A percentile compares a stretch with the other conserved stretches of the same genome.
Conservation (phyloP, 495 filamentous ascomycete species). For the Pyrenopolyporus hunteri region DNA sequence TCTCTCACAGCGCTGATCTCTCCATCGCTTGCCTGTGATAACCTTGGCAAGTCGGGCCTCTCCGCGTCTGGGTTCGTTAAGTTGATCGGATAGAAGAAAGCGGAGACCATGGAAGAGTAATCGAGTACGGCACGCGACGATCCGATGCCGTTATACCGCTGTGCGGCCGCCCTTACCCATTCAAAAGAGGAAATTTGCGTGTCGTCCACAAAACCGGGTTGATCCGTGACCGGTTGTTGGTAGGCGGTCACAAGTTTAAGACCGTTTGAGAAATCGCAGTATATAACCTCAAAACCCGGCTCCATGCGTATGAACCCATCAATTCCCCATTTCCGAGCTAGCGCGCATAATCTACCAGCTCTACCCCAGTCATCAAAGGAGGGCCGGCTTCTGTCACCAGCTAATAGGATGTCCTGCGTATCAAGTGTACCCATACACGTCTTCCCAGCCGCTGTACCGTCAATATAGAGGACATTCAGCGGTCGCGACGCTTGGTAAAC, state of each 20-base stretch:
- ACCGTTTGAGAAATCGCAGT: constrained; percentile 61
- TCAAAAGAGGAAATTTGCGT: constrained; percentile 32
- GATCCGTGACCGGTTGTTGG: neutral
- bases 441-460: constrained; percentile 67
- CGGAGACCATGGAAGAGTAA: constrained; percentile 66
- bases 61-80: constrained; percentile 55
- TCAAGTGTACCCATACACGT: constrained; percentile 65
- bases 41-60: constrained; percentile 52
- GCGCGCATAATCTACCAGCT: constrained; percentile 56
- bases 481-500: constrained; percentile 56
- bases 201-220: constrained; percentile 2
- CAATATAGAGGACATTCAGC: constrained; percentile 64
- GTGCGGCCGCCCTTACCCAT: constrained; percentile 51
- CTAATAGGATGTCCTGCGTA: constrained; percentile 62
- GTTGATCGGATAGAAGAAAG: constrained; percentile 60
- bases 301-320: constrained; percentile 72
- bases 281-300: constrained; percentile 71
- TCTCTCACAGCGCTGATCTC: constrained; percentile 51
- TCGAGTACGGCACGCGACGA: constrained; percentile 60
- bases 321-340: constrained; percentile 58
- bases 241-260: constrained; percentile 30
- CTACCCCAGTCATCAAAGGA: constrained; percentile 48
- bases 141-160: constrained; percentile 66
- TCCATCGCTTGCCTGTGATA: constrained; percentile 45
- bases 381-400: constrained; percentile 31